Evolutionary conservation across 805 yeast species (phyloP), one percentile per base, ranked within the genome.

Genomic region (Candida pini): DNA sequence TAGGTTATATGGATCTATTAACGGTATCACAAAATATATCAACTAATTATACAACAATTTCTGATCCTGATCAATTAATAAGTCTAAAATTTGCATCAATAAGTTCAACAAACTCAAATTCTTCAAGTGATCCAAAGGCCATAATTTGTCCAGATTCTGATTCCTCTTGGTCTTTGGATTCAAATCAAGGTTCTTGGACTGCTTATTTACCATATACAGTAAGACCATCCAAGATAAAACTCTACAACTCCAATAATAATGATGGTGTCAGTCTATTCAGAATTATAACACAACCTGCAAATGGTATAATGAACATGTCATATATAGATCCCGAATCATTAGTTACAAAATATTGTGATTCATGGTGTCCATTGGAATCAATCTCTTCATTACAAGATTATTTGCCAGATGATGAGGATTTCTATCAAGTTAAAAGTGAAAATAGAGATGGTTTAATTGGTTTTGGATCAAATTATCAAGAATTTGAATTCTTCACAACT

Each of bases 271-370:
- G 78, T 31, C 39, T 69, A 6, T 92, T 89, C 55, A 71, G 96
- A 49, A 63, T 92, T 6, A 63, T 81, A 26, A 78, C 96, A 0
- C 61, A 71, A 35, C 97, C 97, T 1, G 70, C 88, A 9, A 72
- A 79, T 45, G 86, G 97, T 44, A 90, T 90, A 41, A 84, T 92
- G 96, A 92, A 92, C 55, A 57, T 92, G 44, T 77, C 94, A 0
- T 92, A 88, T 50, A 63, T 83, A 16, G 90, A 90, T 52, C 95
- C 95, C 3, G 40, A 53, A 0, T 70, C 86, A 2, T 76, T 81
- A 31, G 60, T 66, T n/a, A 33, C 70, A 3, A 54, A 61, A 12
- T 62, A 63, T 51, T 92, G 98, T 65, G 96, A 88, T 56, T 94
- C 96, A 1, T 81, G 75, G 71, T 92, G 98, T 58, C 95, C 96